Percentiles rank a stretch among this genome's conserved stretches.
These are phyloP conservation scores for Tremellales sp. DNA, from an alignment of 1,284 basidiomycete genomes.

Conservation along the genomic window DNA sequence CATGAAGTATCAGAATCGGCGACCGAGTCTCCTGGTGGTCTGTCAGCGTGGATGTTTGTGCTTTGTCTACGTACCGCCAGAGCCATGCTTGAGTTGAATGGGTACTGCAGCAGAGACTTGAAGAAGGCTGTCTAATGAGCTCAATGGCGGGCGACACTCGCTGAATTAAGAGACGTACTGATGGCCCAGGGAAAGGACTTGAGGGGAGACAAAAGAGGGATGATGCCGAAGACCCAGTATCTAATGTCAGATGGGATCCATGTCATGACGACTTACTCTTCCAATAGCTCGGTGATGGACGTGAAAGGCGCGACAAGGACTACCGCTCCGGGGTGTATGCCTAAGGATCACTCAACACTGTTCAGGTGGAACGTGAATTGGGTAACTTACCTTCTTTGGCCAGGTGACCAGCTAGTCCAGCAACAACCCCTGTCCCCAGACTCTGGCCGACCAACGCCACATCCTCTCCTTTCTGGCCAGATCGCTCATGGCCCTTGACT, in stretches of 20 bases:
- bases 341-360: conserved; percentile 11
- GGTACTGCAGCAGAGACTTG: conserved; percentile 4
- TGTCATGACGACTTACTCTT: conserved; percentile 20
- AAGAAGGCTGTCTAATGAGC: background rate
- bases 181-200: conserved; percentile 20
- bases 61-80: conserved; percentile 18
- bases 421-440: conserved; percentile 78
- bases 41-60: background rate
- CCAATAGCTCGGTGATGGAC: conserved; percentile 33
- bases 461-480: background rate
- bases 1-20: conserved; percentile 71
- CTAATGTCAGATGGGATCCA: conserved; percentile 13
- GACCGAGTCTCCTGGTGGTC: conserved; percentile 54
- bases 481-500: background rate
- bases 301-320: conserved; percentile 44
- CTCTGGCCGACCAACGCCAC: conserved; percentile 65
- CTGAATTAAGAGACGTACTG: conserved; percentile 12
- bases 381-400: conserved; percentile 31
- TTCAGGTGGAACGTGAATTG: background rate
- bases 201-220: conserved; percentile 37
- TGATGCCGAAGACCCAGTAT: conserved; percentile 32
- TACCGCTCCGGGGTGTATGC: conserved; percentile 31
- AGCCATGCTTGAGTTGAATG: conserved; percentile 31
- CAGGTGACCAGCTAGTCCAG: conserved; percentile 41
- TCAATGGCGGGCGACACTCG: background rate